Evolutionary conservation across 306 rosid species (phyloP).

Genomic region (Pachyrhizus erosus): DNA sequence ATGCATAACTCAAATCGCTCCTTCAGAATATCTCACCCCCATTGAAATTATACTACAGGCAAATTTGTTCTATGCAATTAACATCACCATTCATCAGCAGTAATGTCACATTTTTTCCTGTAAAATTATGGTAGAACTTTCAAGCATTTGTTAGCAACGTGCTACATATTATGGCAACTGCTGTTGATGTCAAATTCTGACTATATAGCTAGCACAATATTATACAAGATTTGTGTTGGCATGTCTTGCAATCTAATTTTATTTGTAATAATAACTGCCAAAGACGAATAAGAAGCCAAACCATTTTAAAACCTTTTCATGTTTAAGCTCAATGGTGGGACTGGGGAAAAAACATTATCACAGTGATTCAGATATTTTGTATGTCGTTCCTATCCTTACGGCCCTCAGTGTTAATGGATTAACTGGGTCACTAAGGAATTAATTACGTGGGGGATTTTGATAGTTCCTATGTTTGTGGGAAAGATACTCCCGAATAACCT

Average conservation of each 20-base stretch:
- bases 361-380: slow-evolving; percentile 1
- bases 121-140: slow-evolving; percentile 1
- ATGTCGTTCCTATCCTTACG: neutral
- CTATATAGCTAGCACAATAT: neutral
- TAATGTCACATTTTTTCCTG: neutral
- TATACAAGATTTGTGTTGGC: neutral
- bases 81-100: too few species aligned
- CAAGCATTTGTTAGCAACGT: neutral
- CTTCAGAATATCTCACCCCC: neutral
- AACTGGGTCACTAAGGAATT: neutral
- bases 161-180: neutral
- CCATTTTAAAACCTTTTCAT: neutral
- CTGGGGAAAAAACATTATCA: neutral
- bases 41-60: neutral
- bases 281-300: neutral
- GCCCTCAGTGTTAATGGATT: neutral
- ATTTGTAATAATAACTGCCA: neutral
- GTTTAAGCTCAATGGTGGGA: neutral
- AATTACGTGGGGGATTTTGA: slow-evolving; percentile 12
- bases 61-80: neutral
- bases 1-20: neutral
- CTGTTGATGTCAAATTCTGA: neutral
- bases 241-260: neutral
- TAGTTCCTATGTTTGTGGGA: slow-evolving; percentile 6
- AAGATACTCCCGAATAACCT: neutral